Percentiles rank a stretch among this genome's conserved stretches.
These are phyloP conservation scores for Metarhizium anisopliae DNA, from an alignment of 2,329 filamentous ascomycete species.

Conservation along the genomic window DNA sequence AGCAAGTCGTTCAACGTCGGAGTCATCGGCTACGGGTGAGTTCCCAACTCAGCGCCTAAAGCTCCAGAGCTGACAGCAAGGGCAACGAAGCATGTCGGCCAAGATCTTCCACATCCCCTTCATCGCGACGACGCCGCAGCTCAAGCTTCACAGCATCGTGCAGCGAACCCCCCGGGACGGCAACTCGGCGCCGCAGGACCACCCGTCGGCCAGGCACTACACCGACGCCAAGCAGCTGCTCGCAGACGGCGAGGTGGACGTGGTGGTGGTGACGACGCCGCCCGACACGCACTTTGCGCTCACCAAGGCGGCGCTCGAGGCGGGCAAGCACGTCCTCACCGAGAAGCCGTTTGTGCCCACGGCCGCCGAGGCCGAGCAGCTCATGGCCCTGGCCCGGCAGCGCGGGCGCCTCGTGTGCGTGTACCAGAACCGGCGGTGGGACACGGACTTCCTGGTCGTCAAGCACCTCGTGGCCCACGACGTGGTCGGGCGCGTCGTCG, in stretches of 20 bases:
- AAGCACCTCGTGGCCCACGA: slow-evolving; percentile 50
- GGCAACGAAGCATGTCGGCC: slow-evolving; percentile 43
- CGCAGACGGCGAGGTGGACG: slow-evolving; percentile 54
- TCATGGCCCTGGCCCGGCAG: slow-evolving; percentile 46
- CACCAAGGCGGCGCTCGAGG: slow-evolving; percentile 53
- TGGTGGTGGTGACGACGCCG: slow-evolving; percentile 63
- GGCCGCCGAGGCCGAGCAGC: slow-evolving; percentile 54
- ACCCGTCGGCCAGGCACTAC: slow-evolving; percentile 57
- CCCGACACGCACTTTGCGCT: slow-evolving; percentile 63
- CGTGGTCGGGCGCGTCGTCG: slow-evolving; percentile 60
- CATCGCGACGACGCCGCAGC: slow-evolving; percentile 51
- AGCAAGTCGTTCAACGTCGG: slow-evolving; percentile 39
- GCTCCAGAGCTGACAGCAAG: slow-evolving; percentile 2
- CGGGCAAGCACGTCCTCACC: slow-evolving; percentile 69
- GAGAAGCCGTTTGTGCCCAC: slow-evolving; percentile 80
- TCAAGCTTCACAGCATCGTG: slow-evolving; percentile 66
- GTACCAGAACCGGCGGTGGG: slow-evolving; percentile 73
- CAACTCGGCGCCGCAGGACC: slow-evolving; percentile 60
- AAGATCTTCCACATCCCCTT: slow-evolving; percentile 83
- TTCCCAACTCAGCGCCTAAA: not conserved
- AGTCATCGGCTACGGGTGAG: slow-evolving; percentile 43
- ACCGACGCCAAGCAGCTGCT: slow-evolving; percentile 53
- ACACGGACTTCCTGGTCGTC: slow-evolving; percentile 66
- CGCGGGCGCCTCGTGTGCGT: slow-evolving; percentile 49
- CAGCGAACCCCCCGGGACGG: slow-evolving; percentile 58